Evolutionary conservation across 1,284 basidiomycete species (phyloP), one percentile per base, ranked within the genome.

Genomic region (Cryptococcus sp.): DNA sequence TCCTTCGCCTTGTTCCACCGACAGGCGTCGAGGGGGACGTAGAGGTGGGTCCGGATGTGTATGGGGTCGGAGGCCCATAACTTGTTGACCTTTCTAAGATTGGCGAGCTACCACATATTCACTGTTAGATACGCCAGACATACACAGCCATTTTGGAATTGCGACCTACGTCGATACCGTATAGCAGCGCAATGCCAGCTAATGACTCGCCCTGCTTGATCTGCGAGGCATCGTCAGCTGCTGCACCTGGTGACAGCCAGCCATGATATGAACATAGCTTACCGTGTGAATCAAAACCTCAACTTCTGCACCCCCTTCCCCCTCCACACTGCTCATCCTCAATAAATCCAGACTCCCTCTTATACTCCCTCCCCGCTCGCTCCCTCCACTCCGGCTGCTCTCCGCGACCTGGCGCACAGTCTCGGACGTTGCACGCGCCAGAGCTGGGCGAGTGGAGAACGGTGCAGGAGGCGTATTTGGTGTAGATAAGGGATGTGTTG

Each of bases 11-110:
- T 69, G 49, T 70, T 68, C 64, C 72, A 72, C 36, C 55, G 57
- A 49, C 77, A 79, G 3, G 76, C 72, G 38, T 79, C 79, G 44
- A 82, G 70, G 1, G 92, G 91, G 56, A 96, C 87, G 68, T 88
- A 86, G 44, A 97, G 83, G 8, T 85, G 80, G 43, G 85, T 85
- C 40, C 91, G 87, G 37, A 92, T 81, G 74, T 94, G 89, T 48
- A 97, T 87, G 0, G 89, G 82, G 71, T 96, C 93, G 15, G 88
- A 87, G 1, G 89, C 77, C 92, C 92, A 96, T 4, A 97, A 80
- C 61, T 92, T 89, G 76, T 97, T 97, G 42, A 85, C 85, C 63
- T 85, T 83, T 46, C 91, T 85, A 13, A 97, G 80, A n/a, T 87
- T 85, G 13, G 88, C 82, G 48, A 80, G 67, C 79, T 81, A 63